Evolutionary conservation across 1,284 basidiomycete genomes (phyloP).

Genomic region (Puccinia novopanici): DNA sequence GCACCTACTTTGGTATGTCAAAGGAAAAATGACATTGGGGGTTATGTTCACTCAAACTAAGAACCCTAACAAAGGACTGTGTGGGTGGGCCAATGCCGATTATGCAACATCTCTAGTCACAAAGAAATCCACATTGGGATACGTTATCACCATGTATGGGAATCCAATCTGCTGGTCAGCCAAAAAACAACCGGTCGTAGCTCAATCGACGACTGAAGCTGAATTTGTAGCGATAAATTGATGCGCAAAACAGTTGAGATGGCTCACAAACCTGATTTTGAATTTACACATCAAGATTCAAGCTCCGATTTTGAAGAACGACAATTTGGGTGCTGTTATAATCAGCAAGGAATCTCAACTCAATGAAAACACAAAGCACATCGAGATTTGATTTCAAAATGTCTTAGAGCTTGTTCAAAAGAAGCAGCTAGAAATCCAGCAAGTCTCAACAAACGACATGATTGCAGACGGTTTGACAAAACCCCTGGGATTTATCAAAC

Average conservation of each 20-base stretch:
- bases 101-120: no score
- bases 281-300: no score
- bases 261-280: no score
- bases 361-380: neutral
- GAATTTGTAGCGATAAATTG: no score
- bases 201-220: neutral
- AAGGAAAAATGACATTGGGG: neutral
- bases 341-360: neutral
- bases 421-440: neutral
- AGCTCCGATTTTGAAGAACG: no score
- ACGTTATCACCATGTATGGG: no score
- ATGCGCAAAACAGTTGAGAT: no score
- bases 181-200: neutral
- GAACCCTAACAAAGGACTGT: neutral
- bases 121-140: no score
- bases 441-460: neutral
- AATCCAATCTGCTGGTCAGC: neutral
- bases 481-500: neutral
- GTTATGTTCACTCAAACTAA: neutral
- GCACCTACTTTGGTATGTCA: neutral
- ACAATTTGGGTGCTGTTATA: no score
- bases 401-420: neutral
- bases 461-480: neutral
- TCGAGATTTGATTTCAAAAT: neutral
- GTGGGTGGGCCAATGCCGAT: no score